Evolutionary conservation across 352 stramenopile species (phyloP).

Genomic region (Phytophthora citricola): DNA sequence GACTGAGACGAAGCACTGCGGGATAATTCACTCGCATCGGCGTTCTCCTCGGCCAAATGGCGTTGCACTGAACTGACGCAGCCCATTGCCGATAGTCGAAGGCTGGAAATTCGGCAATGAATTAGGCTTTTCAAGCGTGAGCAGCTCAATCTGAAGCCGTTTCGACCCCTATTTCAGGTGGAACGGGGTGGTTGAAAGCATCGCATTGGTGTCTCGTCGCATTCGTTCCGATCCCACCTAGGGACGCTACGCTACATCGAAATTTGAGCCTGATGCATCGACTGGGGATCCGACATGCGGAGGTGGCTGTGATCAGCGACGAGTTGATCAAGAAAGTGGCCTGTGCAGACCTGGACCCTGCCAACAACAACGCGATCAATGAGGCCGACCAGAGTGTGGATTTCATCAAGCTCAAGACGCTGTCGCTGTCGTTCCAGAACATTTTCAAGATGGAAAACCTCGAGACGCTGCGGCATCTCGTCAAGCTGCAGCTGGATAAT

Average conservation of each 20-base stretch:
- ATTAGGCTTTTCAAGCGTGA: neutral
- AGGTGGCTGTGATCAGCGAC: slow-evolving; percentile 84
- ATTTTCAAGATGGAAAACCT: slow-evolving; percentile 96
- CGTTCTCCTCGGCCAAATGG: slow-evolving; percentile 22
- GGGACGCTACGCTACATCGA: neutral
- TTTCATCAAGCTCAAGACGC: slow-evolving; percentile 74
- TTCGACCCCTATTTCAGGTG: slow-evolving; percentile 29
- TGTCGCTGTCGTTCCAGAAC: slow-evolving; percentile 94
- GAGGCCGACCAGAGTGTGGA: slow-evolving; percentile 69
- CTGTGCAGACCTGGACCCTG: slow-evolving; percentile 60
- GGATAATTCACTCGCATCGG: slow-evolving; percentile 17
- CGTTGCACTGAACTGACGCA: slow-evolving; percentile 43
- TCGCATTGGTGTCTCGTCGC: slow-evolving; percentile 31
- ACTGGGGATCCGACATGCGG: slow-evolving; percentile 72
- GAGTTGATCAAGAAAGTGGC: slow-evolving; percentile 79
- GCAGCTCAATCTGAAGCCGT: slow-evolving; percentile 23
- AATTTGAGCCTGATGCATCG: slow-evolving; percentile 57
- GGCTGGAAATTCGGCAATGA: slow-evolving; percentile 33
- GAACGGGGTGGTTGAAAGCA: slow-evolving; percentile 14
- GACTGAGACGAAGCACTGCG: slow-evolving; percentile 15
- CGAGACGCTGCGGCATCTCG: slow-evolving; percentile 87
- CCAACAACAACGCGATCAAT: slow-evolving; percentile 79
- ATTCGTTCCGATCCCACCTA: slow-evolving; percentile 20
- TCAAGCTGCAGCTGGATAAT: slow-evolving; percentile 95
- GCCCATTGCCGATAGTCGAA: slow-evolving; percentile 29